Evolutionary conservation across 257 asterid genomes (phyloP).

Genomic region (Cruciata laevipes): DNA sequence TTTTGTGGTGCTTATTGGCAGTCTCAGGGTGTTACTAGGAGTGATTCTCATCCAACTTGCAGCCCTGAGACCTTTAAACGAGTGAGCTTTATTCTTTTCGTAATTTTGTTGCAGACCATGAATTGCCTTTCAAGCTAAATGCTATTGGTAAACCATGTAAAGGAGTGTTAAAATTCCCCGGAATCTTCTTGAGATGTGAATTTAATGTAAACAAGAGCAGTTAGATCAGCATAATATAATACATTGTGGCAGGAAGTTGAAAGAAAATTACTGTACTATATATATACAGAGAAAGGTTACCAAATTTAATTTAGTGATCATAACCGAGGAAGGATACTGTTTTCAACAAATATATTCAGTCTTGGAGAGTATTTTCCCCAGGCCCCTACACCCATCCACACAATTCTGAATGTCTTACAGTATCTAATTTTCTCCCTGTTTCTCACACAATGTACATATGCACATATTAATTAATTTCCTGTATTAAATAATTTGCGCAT

Average conservation of each 20-base stretch:
- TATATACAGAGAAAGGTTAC: too few species aligned
- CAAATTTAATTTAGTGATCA: too few species aligned
- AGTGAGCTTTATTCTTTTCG: slow-evolving; percentile 34
- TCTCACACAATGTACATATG: not conserved
- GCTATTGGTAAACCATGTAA: slow-evolving; percentile 1
- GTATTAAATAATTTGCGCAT: not conserved
- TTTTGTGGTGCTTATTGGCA: slow-evolving; percentile 98
- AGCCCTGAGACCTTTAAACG: slow-evolving; percentile 64
- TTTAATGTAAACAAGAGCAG: not conserved
- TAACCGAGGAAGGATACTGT: too few species aligned
- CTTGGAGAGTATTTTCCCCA: too few species aligned
- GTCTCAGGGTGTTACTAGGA: slow-evolving; percentile 47
- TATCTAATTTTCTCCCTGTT: not conserved
- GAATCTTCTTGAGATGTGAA: not conserved
- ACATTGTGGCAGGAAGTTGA: not conserved
- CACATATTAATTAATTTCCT: too few species aligned
- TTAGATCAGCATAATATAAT: not conserved
- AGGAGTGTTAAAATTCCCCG: not conserved
- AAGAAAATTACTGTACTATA: not conserved
- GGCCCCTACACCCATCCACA: too few species aligned
- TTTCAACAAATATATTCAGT: too few species aligned
- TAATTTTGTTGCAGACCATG: not conserved
- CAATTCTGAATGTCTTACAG: too few species aligned
- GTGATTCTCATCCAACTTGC: slow-evolving; percentile 53
- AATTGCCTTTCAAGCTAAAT: not conserved